phyloP scores from a whole-genome alignment of 2,329 filamentous ascomycete species.

The Botrytis paeoniae region DNA sequence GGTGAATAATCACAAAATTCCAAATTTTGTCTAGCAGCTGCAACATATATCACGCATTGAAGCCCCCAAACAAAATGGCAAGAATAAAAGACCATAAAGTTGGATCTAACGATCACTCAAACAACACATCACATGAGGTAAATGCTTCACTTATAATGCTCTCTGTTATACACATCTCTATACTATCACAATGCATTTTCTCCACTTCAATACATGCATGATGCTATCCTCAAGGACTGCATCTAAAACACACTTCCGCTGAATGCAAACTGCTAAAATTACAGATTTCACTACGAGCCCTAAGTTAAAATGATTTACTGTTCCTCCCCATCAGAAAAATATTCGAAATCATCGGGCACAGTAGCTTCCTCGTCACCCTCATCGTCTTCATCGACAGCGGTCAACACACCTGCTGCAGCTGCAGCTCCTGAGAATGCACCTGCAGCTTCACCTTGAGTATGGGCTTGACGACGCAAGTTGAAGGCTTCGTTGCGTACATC shows the following conservation, averaged over 20 bases:
- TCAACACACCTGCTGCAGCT: constrained; percentile 76
- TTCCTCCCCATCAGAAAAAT: constrained; percentile 53
- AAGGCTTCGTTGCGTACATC: constrained; percentile 36
- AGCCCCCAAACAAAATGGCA: not conserved
- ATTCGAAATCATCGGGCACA: constrained; percentile 71
- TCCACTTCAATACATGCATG: constrained; percentile 4
- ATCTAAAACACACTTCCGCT: constrained; percentile 6
- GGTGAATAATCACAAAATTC: not conserved
- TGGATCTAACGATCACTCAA: not conserved
- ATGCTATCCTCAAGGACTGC: not conserved
- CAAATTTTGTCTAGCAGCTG: not conserved
- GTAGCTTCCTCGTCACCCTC: constrained; percentile 71
- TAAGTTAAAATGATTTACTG: constrained; percentile 21
- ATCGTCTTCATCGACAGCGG: constrained; percentile 80
- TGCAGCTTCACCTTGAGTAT: constrained; percentile 34
- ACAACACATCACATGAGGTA: not conserved
- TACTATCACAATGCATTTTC: constrained; percentile 13
- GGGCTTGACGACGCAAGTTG: constrained; percentile 43
- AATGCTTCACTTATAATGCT: constrained; percentile 1
- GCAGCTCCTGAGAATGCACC: constrained; percentile 51
- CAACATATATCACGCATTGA: not conserved
- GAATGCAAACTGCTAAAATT: constrained; percentile 17
- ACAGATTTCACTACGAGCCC: not conserved
- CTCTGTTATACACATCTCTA: constrained; percentile 17
- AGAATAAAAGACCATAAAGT: not conserved